Evolutionary conservation across 805 yeast genomes (phyloP).

Genomic region (Cyberlindnera mrakii): DNA sequence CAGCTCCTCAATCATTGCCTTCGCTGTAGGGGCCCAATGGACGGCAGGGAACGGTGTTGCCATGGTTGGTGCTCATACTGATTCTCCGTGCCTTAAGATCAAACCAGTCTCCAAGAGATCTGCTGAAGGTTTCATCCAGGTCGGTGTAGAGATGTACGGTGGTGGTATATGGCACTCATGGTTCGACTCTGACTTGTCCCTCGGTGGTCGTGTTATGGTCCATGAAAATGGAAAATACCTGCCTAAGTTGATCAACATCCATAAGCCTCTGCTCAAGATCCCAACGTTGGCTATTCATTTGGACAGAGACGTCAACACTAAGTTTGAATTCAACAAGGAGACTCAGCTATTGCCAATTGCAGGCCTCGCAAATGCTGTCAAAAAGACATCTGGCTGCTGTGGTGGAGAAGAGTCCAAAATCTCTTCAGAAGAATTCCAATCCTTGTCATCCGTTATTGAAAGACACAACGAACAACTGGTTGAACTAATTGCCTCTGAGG

Average conservation of each 20-base stretch:
- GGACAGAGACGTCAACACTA: conserved; percentile 66
- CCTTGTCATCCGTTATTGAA: conserved; percentile 55
- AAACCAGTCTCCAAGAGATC: conserved; percentile 77
- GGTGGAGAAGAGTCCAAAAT: conserved; percentile 42
- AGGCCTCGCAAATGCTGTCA: conserved; percentile 43
- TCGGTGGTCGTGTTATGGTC: conserved; percentile 89
- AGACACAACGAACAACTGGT: conserved; percentile 77
- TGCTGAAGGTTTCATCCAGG: conserved; percentile 73
- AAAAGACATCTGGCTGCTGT: conserved; percentile 33
- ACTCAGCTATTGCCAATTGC: conserved; percentile 82
- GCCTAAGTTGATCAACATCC: conserved; percentile 70
- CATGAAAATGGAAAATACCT: conserved; percentile 43
- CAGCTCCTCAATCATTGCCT: conserved; percentile 83
- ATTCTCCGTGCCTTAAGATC: conserved; percentile 82
- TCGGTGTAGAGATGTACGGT: conserved; percentile 93
- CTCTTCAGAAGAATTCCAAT: conserved; percentile 50
- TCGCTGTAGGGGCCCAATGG: conserved; percentile 72
- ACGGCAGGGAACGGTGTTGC: conserved; percentile 75
- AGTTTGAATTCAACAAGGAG: conserved; percentile 87
- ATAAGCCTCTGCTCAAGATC: conserved; percentile 79
- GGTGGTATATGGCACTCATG: conserved; percentile 96
- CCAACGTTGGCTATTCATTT: conserved; percentile 95
- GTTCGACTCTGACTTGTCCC: conserved; percentile 89
- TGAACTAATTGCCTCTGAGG: conserved; percentile 60
- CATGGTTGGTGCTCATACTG: conserved; percentile 94